Percentiles rank a stretch among this genome's conserved stretches.
These are phyloP conservation scores for Patellaria atrata DNA, from an alignment of 495 filamentous ascomycete species.

Conservation along the genomic window DNA sequence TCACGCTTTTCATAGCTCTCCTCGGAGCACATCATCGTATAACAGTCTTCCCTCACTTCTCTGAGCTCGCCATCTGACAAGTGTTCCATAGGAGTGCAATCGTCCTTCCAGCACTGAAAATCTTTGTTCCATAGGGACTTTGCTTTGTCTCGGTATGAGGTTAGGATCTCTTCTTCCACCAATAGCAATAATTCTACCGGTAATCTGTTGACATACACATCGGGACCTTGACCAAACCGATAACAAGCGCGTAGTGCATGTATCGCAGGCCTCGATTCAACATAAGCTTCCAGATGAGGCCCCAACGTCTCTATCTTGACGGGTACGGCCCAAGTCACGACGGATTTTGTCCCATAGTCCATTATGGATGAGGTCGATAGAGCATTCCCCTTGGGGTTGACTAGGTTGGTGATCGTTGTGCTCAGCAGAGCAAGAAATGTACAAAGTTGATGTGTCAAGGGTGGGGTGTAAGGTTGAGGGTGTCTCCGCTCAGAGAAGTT, in stretches of 20 bases:
- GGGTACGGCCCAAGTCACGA: slow-evolving; percentile 2
- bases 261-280: slow-evolving; percentile 2
- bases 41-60: too few species aligned
- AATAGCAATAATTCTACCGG: slow-evolving; percentile 6
- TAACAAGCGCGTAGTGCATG: slow-evolving; percentile 6
- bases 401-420: too few species aligned
- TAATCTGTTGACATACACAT: slow-evolving; percentile 11
- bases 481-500: too few species aligned
- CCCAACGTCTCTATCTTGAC: neutral
- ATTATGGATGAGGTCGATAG: too few species aligned
- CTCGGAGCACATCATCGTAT: too few species aligned
- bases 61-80: neutral
- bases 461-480: too few species aligned
- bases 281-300: slow-evolving; percentile 3
- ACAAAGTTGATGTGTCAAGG: too few species aligned
- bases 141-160: neutral
- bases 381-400: too few species aligned
- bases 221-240: slow-evolving; percentile 8
- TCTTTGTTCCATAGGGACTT: neutral
- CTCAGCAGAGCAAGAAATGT: too few species aligned
- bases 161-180: slow-evolving; percentile 2
- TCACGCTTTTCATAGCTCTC: too few species aligned
- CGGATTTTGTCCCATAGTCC: neutral
- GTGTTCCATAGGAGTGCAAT: neutral
- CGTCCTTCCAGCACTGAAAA: slow-evolving; percentile 1